Percentiles rank a stretch among this genome's conserved stretches.
phyloP scores from a whole-genome alignment of 176 grass and related monocot genomes.

The Oryza brachyantha region DNA sequence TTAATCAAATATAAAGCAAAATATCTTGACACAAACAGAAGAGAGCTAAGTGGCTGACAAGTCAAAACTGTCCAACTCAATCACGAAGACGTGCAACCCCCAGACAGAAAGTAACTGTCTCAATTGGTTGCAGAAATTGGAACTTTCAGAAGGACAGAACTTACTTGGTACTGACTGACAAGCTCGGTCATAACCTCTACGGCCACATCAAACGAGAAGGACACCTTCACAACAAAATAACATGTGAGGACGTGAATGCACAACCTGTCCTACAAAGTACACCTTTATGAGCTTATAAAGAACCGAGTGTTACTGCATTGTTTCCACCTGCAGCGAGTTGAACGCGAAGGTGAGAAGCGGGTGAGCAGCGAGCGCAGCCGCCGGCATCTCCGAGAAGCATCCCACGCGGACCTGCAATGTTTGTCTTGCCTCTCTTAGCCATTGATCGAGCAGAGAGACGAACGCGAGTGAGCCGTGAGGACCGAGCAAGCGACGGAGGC shows the following conservation, averaged over 20 bases:
- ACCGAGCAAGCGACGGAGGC: background rate
- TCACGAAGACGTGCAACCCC: background rate
- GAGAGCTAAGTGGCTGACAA: background rate
- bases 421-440: constrained; percentile 7
- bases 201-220: constrained; percentile 82
- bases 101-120: constrained; percentile 10
- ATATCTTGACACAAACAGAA: background rate
- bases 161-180: constrained; percentile 83
- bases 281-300: background rate
- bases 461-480: background rate
- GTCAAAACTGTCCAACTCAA: background rate
- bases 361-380: constrained; percentile 43
- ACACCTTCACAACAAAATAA: constrained; percentile 59
- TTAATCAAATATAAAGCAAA: background rate
- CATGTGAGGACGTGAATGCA: constrained; percentile 36
- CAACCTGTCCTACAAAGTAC: constrained; percentile 8
- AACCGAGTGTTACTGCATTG: constrained; percentile 1
- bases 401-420: constrained; percentile 60
- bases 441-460: background rate
- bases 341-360: constrained; percentile 84
- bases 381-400: constrained; percentile 72
- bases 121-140: background rate
- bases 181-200: constrained; percentile 92
- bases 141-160: constrained; percentile 33
- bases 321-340: constrained; percentile 87